Evolutionary conservation across 2,329 filamentous ascomycete genomes (phyloP).

Genomic region (Fusarium solani-melongenae): DNA sequence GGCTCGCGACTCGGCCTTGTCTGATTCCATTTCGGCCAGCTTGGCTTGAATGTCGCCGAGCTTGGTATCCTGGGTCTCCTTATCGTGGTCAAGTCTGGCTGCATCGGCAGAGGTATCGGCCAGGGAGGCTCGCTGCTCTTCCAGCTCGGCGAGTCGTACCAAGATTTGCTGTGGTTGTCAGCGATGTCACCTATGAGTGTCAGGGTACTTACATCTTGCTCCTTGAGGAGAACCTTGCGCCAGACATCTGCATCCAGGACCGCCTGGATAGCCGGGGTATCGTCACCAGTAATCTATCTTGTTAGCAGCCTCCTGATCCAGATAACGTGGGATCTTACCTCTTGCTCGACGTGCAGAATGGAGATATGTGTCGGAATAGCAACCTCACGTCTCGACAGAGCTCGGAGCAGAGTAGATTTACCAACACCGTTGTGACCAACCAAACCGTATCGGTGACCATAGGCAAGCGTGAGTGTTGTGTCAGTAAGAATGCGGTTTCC

Average conservation of each 20-base stretch:
- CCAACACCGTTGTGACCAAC: constrained; percentile 99
- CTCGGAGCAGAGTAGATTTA: constrained; percentile 93
- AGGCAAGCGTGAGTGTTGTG: constrained; percentile 88
- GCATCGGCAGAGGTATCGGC: constrained; percentile 95
- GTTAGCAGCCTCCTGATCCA: constrained; percentile 14
- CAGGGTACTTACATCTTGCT: constrained; percentile 76
- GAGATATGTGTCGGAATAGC: constrained; percentile 97
- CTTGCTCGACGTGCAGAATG: constrained; percentile 98
- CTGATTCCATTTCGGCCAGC: constrained; percentile 97
- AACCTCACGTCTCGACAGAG: constrained; percentile 91
- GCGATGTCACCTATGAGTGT: constrained; percentile 2
- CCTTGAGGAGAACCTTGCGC: constrained; percentile 92
- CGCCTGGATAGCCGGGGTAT: constrained; percentile 93
- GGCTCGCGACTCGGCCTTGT: constrained; percentile 95
- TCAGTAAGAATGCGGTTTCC: constrained; percentile 91
- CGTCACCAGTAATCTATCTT: constrained; percentile 85
- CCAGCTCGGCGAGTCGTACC: constrained; percentile 79
- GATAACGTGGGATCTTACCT: constrained; percentile 64
- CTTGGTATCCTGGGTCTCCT: constrained; percentile 90
- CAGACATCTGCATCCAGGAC: constrained; percentile 98
- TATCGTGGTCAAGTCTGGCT: constrained; percentile 83
- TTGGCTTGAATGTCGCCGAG: constrained; percentile 92
- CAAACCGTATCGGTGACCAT: constrained; percentile 93
- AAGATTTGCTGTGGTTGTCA: constrained; percentile 74
- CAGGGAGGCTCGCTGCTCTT: constrained; percentile 79